Evolutionary conservation across 2,329 filamentous ascomycete species (phyloP).

Genomic region (Ascochyta pisi): DNA sequence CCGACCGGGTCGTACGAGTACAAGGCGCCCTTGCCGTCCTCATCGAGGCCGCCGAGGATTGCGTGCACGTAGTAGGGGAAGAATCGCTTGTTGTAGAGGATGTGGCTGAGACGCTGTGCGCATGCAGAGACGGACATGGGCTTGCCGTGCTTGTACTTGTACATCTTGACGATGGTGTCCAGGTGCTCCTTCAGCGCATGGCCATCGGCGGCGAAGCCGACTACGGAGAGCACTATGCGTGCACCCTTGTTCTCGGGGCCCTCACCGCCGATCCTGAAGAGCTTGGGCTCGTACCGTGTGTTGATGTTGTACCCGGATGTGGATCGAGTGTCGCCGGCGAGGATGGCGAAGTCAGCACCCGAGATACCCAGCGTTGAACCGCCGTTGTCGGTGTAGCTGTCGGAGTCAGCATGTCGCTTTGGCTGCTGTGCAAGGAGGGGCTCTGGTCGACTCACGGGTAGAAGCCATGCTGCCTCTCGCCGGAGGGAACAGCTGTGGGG

Average conservation of each 20-base stretch:
- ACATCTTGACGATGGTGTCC: slow-evolving; percentile 97
- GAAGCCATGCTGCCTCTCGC: slow-evolving; percentile 77
- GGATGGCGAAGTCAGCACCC: slow-evolving; percentile 91
- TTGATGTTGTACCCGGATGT: slow-evolving; percentile 98
- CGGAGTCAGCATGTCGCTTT: slow-evolving; percentile 21
- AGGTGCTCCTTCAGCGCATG: slow-evolving; percentile 92
- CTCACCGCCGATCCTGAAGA: slow-evolving; percentile 95
- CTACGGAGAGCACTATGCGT: slow-evolving; percentile 88
- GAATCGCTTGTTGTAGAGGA: slow-evolving; percentile 97
- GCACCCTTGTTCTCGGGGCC: slow-evolving; percentile 84
- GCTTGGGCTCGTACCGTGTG: slow-evolving; percentile 91
- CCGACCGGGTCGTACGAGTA: slow-evolving; percentile 99
- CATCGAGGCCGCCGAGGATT: slow-evolving; percentile 91
- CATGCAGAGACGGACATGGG: slow-evolving; percentile 93
- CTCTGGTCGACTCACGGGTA: slow-evolving; percentile 74
- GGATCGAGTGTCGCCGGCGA: slow-evolving; percentile 95
- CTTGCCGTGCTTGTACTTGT: slow-evolving; percentile 97
- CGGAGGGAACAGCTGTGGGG: slow-evolving; percentile 55
- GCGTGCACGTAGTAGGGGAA: slow-evolving; percentile 98
- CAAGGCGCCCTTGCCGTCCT: slow-evolving; percentile 90
- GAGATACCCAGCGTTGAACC: slow-evolving; percentile 95
- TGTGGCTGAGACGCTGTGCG: slow-evolving; percentile 91
- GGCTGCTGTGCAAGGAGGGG: not conserved
- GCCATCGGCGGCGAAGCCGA: slow-evolving; percentile 94
- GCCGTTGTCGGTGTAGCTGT: slow-evolving; percentile 95